Conservation (phyloP, 1,284 basidiomycete species). For the Irpex sp. region DNA sequence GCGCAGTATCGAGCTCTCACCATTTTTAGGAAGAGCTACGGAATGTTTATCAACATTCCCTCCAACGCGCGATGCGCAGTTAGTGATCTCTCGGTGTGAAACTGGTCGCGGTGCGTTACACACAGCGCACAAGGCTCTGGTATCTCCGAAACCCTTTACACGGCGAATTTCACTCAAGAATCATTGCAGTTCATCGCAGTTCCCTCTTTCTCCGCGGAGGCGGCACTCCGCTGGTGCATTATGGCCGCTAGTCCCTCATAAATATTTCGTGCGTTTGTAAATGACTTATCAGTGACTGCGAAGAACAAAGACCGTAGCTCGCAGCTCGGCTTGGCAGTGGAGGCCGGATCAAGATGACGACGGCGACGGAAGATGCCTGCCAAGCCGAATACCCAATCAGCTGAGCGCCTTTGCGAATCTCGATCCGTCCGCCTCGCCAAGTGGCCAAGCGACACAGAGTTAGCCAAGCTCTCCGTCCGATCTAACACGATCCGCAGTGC, state of each 20-base stretch:
- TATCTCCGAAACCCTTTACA: neutral
- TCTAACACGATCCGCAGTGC: too few species aligned
- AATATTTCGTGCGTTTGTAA: neutral
- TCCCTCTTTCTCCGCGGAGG: neutral
- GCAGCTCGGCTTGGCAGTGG: neutral
- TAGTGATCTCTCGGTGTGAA: too few species aligned
- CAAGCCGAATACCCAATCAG: neutral
- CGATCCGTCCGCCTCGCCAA: neutral
- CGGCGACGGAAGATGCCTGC: neutral
- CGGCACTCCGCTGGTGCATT: neutral
- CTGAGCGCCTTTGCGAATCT: neutral
- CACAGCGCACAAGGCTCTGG: neutral
- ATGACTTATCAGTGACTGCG: neutral
- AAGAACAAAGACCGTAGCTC: neutral
- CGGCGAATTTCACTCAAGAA: neutral
- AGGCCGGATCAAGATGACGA: neutral
- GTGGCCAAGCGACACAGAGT: neutral
- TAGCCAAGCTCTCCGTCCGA: too few species aligned
- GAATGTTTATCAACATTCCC: neutral
- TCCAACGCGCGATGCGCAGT: neutral
- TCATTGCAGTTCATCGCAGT: neutral
- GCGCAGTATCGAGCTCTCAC: too few species aligned
- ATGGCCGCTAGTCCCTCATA: neutral
- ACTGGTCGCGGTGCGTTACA: too few species aligned
- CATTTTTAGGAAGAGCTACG: neutral